Conservation (phyloP, 2,329 filamentous ascomycete species). For the Phialocephala sp. region DNA sequence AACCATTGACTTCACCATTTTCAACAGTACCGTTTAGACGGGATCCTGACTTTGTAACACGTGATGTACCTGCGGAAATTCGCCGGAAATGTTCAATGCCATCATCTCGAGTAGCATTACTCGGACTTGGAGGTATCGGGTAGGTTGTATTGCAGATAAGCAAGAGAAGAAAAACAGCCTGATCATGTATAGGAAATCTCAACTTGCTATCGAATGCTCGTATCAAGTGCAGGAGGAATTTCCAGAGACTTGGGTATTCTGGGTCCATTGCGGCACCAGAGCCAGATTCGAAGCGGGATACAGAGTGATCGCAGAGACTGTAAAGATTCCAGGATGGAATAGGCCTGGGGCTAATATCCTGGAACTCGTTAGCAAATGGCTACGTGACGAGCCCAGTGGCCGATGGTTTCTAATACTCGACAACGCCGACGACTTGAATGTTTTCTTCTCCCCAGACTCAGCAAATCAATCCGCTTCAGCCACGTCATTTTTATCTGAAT, state of each 20-base stretch:
- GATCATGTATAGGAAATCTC: constrained; percentile 38
- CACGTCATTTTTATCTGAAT: neutral
- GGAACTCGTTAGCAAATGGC: constrained; percentile 24
- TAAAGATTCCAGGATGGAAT: constrained; percentile 20
- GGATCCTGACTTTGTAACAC: neutral
- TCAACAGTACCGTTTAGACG: neutral
- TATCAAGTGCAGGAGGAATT: constrained; percentile 34
- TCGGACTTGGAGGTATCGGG: neutral
- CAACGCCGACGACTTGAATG: constrained; percentile 26
- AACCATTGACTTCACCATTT: neutral
- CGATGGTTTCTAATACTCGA: constrained; percentile 32
- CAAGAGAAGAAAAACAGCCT: neutral
- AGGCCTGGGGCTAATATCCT: constrained; percentile 23
- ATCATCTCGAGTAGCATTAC: neutral
- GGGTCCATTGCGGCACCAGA: constrained; percentile 35
- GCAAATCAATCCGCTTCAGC: neutral
- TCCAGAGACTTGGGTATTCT: constrained; percentile 43
- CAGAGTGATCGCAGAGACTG: constrained; percentile 22
- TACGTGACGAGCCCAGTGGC: constrained; percentile 21
- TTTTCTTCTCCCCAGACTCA: constrained; percentile 5
- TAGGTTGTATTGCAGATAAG: neutral
- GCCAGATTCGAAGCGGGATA: constrained; percentile 27
- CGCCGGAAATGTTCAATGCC: neutral
- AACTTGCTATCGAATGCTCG: constrained; percentile 46
- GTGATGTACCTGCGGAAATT: neutral